Percentiles rank a stretch among this genome's conserved stretches.
Conservation (phyloP, 2,329 filamentous ascomycete species). For the Penicillium vulpinum region DNA sequence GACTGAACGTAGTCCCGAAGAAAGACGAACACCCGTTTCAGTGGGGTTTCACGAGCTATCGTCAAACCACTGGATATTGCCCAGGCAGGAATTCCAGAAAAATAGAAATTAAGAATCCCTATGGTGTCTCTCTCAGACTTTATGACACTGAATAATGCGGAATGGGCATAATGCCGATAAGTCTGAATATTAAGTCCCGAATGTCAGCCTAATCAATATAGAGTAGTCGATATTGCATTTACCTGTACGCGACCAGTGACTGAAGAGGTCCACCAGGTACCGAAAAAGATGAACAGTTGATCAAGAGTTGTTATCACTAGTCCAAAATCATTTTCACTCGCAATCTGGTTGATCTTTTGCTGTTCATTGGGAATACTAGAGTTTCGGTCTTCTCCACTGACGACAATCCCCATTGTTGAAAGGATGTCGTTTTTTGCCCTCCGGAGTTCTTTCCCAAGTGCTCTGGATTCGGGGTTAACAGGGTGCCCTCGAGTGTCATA, state of each 20-base stretch:
- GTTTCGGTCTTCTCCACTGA: conserved; percentile 43
- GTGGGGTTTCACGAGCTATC: conserved; percentile 40
- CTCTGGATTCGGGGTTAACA: conserved; percentile 45
- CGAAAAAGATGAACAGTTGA: conserved; percentile 43
- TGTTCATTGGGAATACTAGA: conserved; percentile 38
- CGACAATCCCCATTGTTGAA: conserved; percentile 51
- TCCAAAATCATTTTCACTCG: conserved; percentile 47
- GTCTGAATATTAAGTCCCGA: conserved; percentile 29
- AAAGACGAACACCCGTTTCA: conserved; percentile 36
- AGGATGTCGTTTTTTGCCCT: conserved; percentile 54
- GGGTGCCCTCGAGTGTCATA: conserved; percentile 52
- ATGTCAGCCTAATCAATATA: conserved; percentile 3
- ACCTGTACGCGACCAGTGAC: conserved; percentile 43
- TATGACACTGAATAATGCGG: conserved; percentile 40
- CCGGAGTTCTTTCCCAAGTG: conserved; percentile 41
- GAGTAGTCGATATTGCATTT: conserved; percentile 7
- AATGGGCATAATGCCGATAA: conserved; percentile 39
- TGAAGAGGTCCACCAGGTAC: conserved; percentile 45
- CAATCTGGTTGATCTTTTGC: conserved; percentile 40
- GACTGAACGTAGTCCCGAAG: conserved; percentile 30
- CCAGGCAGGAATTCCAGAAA: conserved; percentile 45
- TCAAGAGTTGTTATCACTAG: conserved; percentile 44
- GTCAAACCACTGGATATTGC: conserved; percentile 38
- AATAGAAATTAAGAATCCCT: conserved; percentile 41
- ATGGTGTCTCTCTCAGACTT: conserved; percentile 36